Percentiles rank a stretch among this genome's conserved stretches.
phyloP scores from a whole-genome alignment of 1,284 basidiomycete genomes.

The Malassezia equina region DNA sequence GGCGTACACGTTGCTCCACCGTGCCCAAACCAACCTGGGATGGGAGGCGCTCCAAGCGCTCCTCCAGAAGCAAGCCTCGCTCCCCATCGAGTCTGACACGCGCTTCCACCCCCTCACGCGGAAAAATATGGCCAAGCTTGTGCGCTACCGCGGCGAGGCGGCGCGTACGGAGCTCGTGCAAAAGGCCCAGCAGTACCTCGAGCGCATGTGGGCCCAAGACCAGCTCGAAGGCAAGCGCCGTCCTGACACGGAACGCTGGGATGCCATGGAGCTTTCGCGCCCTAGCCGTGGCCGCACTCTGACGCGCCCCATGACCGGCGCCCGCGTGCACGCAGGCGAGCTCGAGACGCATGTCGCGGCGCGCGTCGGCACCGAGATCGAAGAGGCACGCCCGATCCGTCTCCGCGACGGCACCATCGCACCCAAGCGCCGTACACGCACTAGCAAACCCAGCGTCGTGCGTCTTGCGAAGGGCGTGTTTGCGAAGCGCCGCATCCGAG shows the following conservation, averaged over 20 bases:
- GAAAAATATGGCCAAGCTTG: constrained; percentile 32
- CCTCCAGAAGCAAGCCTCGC: constrained; percentile 10
- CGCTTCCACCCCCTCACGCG: constrained; percentile 34
- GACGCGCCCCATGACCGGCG: constrained; percentile 26
- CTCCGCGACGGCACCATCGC: background rate
- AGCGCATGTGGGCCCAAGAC: constrained; percentile 30
- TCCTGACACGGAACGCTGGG: constrained; percentile 19
- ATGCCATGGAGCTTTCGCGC: constrained; percentile 13
- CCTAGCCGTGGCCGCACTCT: constrained; percentile 23
- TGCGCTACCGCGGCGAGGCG: constrained; percentile 33
- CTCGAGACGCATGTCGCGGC: constrained; percentile 5
- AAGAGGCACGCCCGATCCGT: constrained; percentile 5
- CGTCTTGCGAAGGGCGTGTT: constrained; percentile 40
- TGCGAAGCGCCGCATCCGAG: constrained; percentile 26
- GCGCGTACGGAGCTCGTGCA: constrained; percentile 24
- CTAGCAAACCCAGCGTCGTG: constrained; percentile 33
- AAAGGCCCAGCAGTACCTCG: constrained; percentile 28
- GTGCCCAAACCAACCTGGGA: constrained; percentile 23
- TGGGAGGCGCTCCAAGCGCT: constrained; percentile 2
- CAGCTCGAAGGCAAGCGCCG: constrained; percentile 25
- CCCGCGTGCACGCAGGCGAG: constrained; percentile 24
- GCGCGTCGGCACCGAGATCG: constrained; percentile 5
- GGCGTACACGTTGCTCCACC: constrained; percentile 20
- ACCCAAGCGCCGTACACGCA: constrained; percentile 13
- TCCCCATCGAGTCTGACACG: constrained; percentile 30